Conservation (phyloP, 805 yeast genomes). For the Dipodascopsis uninucleata region DNA sequence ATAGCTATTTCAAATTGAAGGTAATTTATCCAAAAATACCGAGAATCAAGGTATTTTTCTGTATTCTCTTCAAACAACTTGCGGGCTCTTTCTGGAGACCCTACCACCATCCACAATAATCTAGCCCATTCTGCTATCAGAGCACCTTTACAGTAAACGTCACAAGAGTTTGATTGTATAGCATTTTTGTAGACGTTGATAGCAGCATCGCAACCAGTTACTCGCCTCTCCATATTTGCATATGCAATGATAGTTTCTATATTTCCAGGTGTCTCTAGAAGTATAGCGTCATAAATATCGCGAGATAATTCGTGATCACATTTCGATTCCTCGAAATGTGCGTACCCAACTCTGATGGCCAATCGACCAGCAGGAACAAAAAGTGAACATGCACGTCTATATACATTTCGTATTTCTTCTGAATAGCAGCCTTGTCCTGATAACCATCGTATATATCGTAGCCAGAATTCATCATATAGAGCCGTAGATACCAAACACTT, state of each 20-base stretch:
- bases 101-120: conserved; percentile 27
- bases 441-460: conserved; percentile 57
- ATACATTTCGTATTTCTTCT: conserved; percentile 43
- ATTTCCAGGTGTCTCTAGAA: conserved; percentile 33
- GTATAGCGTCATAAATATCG: conserved; percentile 29
- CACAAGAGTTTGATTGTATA: conserved; percentile 14
- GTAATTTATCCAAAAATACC: conserved; percentile 36
- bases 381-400: conserved; percentile 48
- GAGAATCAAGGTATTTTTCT: conserved; percentile 27
- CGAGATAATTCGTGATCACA: conserved; percentile 33
- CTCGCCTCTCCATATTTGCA: conserved; percentile 32
- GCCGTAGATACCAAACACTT: conserved; percentile 68
- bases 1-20: conserved; percentile 34
- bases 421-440: conserved; percentile 32
- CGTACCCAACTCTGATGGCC: conserved; percentile 34
- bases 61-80: conserved; percentile 27
- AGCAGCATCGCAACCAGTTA: conserved; percentile 21
- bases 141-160: conserved; percentile 23
- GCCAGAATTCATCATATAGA: conserved; percentile 60
- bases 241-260: conserved; percentile 32
- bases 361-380: conserved; percentile 33
- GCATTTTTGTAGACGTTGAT: conserved; percentile 14
- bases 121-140: conserved; percentile 30
- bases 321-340: conserved; percentile 33
- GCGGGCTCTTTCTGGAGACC: conserved; percentile 30